Percentiles rank a stretch among this genome's conserved stretches.
Conservation (phyloP, 169 alveolate species). For the Plasmodium berghei region DNA sequence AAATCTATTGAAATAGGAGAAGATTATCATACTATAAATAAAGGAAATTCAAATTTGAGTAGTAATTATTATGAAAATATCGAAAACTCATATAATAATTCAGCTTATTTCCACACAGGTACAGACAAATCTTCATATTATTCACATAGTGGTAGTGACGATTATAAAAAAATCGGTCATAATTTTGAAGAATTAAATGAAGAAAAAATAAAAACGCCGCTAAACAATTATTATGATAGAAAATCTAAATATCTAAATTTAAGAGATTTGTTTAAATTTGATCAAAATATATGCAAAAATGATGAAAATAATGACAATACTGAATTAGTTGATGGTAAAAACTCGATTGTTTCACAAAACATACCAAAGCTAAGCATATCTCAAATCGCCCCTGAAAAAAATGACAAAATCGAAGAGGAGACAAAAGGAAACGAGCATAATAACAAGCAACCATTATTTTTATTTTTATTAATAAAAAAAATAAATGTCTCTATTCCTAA, state of each 20-base stretch:
- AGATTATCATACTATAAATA: constrained; percentile 6
- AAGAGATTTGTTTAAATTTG: constrained; percentile 48
- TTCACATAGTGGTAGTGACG: not conserved
- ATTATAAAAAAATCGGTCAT: not conserved
- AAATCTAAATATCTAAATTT: constrained; percentile 44
- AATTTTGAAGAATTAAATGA: not conserved
- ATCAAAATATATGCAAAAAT: not conserved
- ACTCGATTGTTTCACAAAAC: constrained; percentile 2
- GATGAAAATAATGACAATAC: not conserved
- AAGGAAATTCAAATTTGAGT: constrained; percentile 14
- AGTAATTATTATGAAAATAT: constrained; percentile 4
- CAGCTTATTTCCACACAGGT: not conserved
- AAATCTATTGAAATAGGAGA: constrained; percentile 9
- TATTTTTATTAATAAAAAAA: constrained; percentile 36
- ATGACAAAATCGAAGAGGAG: not conserved
- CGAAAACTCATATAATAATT: not conserved
- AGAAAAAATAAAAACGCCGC: constrained; percentile 2
- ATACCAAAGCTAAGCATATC: not conserved
- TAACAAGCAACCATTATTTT: constrained; percentile 11
- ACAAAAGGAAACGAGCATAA: not conserved
- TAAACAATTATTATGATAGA: not conserved
- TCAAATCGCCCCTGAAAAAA: not conserved
- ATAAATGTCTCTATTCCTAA: constrained; percentile 21
- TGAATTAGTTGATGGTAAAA: constrained; percentile 9
- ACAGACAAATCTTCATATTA: constrained; percentile 5